phyloP scores from a whole-genome alignment of 1,139 yeast species.

The Lodderomyces oxycetoniae region DNA sequence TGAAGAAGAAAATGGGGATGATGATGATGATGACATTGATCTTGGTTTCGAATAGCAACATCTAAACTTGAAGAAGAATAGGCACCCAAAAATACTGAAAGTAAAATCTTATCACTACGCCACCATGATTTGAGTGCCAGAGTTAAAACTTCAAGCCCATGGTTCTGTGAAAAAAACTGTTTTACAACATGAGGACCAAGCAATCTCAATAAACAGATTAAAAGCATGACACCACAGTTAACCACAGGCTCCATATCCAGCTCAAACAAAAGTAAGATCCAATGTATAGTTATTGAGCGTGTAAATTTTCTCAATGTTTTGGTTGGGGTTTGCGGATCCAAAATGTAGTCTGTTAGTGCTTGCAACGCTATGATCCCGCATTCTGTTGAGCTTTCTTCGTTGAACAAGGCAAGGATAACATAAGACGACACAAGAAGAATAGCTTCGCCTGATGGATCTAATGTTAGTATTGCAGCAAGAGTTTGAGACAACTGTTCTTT shows the following conservation, averaged over 20 bases:
- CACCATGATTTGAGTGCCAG: slow-evolving; percentile 44
- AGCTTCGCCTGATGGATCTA: slow-evolving; percentile 38
- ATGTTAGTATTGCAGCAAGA: slow-evolving; percentile 20
- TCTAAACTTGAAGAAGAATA: slow-evolving; percentile 17
- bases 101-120: slow-evolving; percentile 34
- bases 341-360: slow-evolving; percentile 27
- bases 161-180: slow-evolving; percentile 47
- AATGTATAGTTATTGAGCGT: slow-evolving; percentile 57
- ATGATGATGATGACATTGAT: no score
- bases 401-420: slow-evolving; percentile 34
- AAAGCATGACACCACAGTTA: slow-evolving; percentile 43
- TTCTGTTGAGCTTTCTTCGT: slow-evolving; percentile 23
- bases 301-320: slow-evolving; percentile 45
- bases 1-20: no score
- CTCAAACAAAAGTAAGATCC: slow-evolving; percentile 57
- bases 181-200: slow-evolving; percentile 46
- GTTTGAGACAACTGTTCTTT: slow-evolving; percentile 20
- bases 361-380: slow-evolving; percentile 28
- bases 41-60: no score
- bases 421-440: slow-evolving; percentile 33
- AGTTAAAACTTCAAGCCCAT: slow-evolving; percentile 53
- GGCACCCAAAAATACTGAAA: slow-evolving; percentile 34
- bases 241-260: slow-evolving; percentile 36
- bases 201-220: slow-evolving; percentile 45
- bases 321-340: slow-evolving; percentile 30